Conservation (phyloP, 1,284 basidiomycete species). For the Apiotrichum gamsii region DNA sequence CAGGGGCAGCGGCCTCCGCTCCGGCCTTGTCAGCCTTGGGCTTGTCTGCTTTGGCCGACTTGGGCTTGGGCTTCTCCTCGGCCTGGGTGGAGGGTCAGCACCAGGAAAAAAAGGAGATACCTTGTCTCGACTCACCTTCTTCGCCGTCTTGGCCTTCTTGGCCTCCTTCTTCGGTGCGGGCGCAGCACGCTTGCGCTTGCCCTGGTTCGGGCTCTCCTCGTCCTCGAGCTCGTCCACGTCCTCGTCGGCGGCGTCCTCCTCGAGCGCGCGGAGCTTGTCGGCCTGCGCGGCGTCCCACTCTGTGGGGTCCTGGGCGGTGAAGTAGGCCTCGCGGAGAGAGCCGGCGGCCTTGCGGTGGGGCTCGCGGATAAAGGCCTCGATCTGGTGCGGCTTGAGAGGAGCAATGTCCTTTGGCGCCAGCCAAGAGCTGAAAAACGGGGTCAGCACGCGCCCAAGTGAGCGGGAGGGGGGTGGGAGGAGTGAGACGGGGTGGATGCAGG, state of each 20-base stretch:
- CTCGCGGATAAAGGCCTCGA: conserved; percentile 72
- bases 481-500: conserved; percentile 3
- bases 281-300: conserved; percentile 56
- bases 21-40: conserved; percentile 31
- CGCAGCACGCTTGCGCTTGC: conserved; percentile 53
- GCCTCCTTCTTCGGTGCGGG: conserved; percentile 49
- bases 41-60: conserved; percentile 44
- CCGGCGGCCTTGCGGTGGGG: conserved; percentile 62
- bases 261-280: conserved; percentile 54
- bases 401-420: conserved; percentile 74
- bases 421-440: conserved; percentile 67
- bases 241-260: conserved; percentile 54
- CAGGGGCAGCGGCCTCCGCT: conserved; percentile 22
- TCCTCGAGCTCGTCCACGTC: conserved; percentile 59
- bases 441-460: too few species aligned
- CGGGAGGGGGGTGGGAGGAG: conserved; percentile 7
- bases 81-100: conserved; percentile 3
- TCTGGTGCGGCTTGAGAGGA: conserved; percentile 69
- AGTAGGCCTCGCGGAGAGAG: conserved; percentile 73
- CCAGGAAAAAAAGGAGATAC: neutral
- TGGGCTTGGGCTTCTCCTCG: conserved; percentile 46
- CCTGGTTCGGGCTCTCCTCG: conserved; percentile 52
- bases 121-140: conserved; percentile 34
- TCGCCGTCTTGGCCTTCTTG: conserved; percentile 53
- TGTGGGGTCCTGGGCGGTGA: conserved; percentile 71